Evolutionary conservation across 495 filamentous ascomycete species (phyloP), one percentile per base, ranked within the genome.

Genomic region (Neurospora cerealis): DNA sequence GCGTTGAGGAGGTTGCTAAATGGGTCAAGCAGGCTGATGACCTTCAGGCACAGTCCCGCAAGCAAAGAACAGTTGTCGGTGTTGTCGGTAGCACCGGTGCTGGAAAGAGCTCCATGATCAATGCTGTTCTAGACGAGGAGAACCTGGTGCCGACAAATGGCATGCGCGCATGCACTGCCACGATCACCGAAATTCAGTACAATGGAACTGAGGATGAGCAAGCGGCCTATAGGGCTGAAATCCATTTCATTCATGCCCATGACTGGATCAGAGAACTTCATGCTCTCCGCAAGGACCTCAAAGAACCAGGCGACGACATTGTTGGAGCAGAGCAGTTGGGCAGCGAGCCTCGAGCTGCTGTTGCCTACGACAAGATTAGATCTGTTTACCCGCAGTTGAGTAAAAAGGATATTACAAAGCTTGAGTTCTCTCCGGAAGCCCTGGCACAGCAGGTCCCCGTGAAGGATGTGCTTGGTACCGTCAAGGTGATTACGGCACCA

Each of bases 301-400:
- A 83, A 2, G 85, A 86, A 71, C 39, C 60, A n/a, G 73, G 70
- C 60, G 76, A 71, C 3, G 39, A 28, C 69, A 44, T 83, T 13
- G 71, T 85, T 0, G 81, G 82, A 3, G 72, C 77, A 24, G 87
- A 89, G 0, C 76, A 74, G 32, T 41, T 75, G 2, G 83, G 83
- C 70, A 74, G 78, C 15, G 86, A 89, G 5, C 83, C 79, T 44
- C 11, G 88, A 90, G 88, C 88, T 5, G 85, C 84, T 10, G 79
- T 92, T 42, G 90, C 90, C 2, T 89, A 87, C 72, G 87, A 86
- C 15, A 93, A 93, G 74, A 85, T 93, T 62, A 87, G 85, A 71
- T 86, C 89, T 5, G 88, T 93, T 0, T 93, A 92, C 77, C 90
- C 90, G 0, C 76, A 80, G 15, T 83, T 86, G 69, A 86, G 84